phyloP scores from a whole-genome alignment of 768 basidiomycete genomes.

The Tylopilus subfusipes region DNA sequence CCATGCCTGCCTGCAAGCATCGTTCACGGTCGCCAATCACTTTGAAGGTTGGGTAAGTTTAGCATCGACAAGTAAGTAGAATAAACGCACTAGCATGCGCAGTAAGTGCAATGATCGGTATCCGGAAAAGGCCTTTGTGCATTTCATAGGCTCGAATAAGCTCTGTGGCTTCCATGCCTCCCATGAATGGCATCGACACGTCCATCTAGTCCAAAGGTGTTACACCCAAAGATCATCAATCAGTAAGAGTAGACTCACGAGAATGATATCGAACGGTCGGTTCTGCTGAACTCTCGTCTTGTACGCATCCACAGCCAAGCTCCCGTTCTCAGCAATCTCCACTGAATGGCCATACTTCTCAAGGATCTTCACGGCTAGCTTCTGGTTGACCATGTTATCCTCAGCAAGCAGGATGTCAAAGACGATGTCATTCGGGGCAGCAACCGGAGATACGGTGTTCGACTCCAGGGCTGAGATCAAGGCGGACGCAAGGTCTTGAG shows the following conservation, averaged over 20 bases:
- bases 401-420: slow-evolving; percentile 96
- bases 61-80: not conserved
- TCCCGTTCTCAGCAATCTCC: slow-evolving; percentile 97
- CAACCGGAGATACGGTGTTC: slow-evolving; percentile 86
- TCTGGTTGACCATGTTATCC: slow-evolving; percentile 95
- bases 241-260: slow-evolving; percentile 51
- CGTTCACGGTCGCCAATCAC: slow-evolving; percentile 88
- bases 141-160: slow-evolving; percentile 84
- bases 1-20: slow-evolving; percentile 76
- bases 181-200: slow-evolving; percentile 98
- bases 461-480: slow-evolving; percentile 93
- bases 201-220: slow-evolving; percentile 70
- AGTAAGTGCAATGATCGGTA: slow-evolving; percentile 94
- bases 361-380: slow-evolving; percentile 92
- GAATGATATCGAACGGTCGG: slow-evolving; percentile 86
- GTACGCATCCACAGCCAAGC: slow-evolving; percentile 88
- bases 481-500: slow-evolving; percentile 87
- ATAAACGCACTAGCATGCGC: slow-evolving; percentile 86
- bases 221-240: not conserved
- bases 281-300: slow-evolving; percentile 67
- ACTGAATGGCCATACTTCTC: slow-evolving; percentile 95
- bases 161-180: slow-evolving; percentile 96
- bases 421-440: slow-evolving; percentile 78
- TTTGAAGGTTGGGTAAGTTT: slow-evolving; percentile 36
- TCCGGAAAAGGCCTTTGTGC: slow-evolving; percentile 62